Conservation (phyloP, 345 rosid genomes). For the Camelina neglecta region DNA sequence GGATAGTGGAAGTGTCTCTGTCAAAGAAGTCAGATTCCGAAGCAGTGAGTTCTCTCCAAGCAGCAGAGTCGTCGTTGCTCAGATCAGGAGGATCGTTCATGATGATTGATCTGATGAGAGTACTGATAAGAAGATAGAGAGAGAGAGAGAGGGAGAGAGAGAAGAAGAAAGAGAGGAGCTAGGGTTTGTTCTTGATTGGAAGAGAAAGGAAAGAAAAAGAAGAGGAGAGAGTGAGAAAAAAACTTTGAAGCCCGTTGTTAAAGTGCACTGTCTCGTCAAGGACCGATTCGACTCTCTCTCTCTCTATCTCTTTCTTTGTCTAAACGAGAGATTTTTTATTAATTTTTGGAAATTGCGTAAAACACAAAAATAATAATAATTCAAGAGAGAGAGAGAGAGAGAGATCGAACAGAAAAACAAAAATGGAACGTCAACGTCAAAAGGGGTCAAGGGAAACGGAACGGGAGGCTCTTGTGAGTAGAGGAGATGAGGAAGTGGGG, state of each 20-base stretch:
- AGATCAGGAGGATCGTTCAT: slow-evolving; percentile 59
- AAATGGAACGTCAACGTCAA: slow-evolving; percentile 35
- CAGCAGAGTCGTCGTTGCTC: slow-evolving; percentile 35
- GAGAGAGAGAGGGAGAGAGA: slow-evolving; percentile 18
- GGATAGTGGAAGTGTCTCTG: slow-evolving; percentile 52
- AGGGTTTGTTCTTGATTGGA: slow-evolving; percentile 60
- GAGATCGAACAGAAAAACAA: slow-evolving; percentile 1
- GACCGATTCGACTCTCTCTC: slow-evolving; percentile 33
- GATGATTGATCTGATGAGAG: background rate
- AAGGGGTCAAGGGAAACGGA: slow-evolving; percentile 43
- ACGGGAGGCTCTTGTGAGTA: slow-evolving; percentile 44
- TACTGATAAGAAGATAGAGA: background rate
- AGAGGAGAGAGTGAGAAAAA: slow-evolving; percentile 5
- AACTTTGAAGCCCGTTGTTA: slow-evolving; percentile 42
- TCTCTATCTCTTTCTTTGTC: background rate
- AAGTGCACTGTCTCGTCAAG: slow-evolving; percentile 46
- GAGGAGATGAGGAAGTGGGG: slow-evolving; percentile 29
- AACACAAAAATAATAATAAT: slow-evolving; percentile 31
- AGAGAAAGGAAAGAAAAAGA: slow-evolving; percentile 33
- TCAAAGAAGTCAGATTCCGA: slow-evolving; percentile 63
- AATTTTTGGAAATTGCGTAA: background rate
- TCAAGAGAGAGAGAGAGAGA: slow-evolving; percentile 37
- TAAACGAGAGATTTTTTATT: background rate
- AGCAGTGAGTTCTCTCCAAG: slow-evolving; percentile 49
- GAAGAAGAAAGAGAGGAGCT: slow-evolving; percentile 22